A percentile compares a stretch with the other conserved stretches of the same genome.
phyloP scores from a whole-genome alignment of 441 rosid genomes.

The Brassica hybrid region DNA sequence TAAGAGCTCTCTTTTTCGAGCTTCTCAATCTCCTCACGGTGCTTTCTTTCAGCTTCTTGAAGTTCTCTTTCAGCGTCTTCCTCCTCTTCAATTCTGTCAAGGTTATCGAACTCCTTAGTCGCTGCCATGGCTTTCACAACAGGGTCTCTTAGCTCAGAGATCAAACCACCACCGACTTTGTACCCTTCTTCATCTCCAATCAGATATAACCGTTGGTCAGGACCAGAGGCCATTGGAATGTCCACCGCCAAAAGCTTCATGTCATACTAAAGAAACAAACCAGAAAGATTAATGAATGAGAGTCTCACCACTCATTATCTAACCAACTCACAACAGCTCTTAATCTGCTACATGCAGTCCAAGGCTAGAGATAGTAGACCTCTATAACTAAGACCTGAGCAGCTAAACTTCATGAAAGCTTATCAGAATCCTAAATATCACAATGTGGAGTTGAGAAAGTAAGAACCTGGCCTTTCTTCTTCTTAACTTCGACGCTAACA shows the following conservation, averaged over 20 bases:
- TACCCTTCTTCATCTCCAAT: constrained; percentile 86
- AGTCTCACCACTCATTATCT: background rate
- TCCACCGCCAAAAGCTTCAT: constrained; percentile 80
- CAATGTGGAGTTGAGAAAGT: background rate
- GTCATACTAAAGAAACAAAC: constrained; percentile 65
- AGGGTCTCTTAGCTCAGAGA: constrained; percentile 82
- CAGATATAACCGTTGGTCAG: constrained; percentile 77
- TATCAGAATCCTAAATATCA: constrained; percentile 13
- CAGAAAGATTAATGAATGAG: background rate
- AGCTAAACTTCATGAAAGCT: background rate
- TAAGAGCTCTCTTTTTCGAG: constrained; percentile 58
- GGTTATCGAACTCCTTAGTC: constrained; percentile 80
- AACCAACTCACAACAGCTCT: constrained; percentile 7
- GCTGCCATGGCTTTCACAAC: constrained; percentile 93
- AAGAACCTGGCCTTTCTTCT: constrained; percentile 89
- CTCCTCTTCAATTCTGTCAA: constrained; percentile 81
- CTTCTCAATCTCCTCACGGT: constrained; percentile 66
- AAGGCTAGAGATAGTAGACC: background rate
- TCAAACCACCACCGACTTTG: constrained; percentile 80
- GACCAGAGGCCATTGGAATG: constrained; percentile 85
- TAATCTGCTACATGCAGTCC: constrained; percentile 10
- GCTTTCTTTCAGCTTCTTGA: constrained; percentile 80
- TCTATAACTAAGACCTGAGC: background rate
- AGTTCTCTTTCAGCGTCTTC: constrained; percentile 79
- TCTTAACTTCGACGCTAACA: constrained; percentile 83